Base-by-base conservation (phyloP, 2,329 filamentous ascomycete species). In the Colletotrichum zoysiae region DNA sequence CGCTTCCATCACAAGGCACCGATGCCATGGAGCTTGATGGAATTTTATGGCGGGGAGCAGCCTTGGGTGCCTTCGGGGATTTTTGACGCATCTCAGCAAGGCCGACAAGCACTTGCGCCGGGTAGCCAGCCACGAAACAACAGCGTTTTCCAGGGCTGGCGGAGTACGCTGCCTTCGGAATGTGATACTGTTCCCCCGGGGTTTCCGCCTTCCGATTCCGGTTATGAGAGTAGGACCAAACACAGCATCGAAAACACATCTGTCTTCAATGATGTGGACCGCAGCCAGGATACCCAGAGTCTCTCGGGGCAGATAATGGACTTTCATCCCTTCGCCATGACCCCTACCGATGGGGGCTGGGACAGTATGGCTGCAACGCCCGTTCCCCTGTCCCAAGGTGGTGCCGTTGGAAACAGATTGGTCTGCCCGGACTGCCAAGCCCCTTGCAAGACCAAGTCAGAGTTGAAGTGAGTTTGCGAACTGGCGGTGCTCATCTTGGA, bases 391-490 rank as follows among this genome's bases (percentile, higher is more conserved):
- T 46, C 75, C 9, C 76, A 74, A 8, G 30, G 72, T 55, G 56
- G 57, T 18, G n/a, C 62, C 30, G 74, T 76, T 11, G 72, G 65
- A 5, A 69, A 65, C 35, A 73, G 69, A 42, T 75, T 81, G 48
- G 50, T 74, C 9, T 89, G 87, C 58, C 71, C 74, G 4, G 73
- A 72, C 0, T 90, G 88, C 74, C 44, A 78, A 0, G 80, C 79
- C 38, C 8, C 11, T 3, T 78, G 87, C 65, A 88, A 83, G 77
- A 90, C 86, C 2, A 84, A 81, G 67, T 89, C 88, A 2, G 87
- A 90, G 75, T 76, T 88, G 63, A 89, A 85, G 88, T 90, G 82
- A 71, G 84, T 77, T 3, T 40, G 48, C n/a, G 5, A 30, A 14
- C 8, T 30, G 51, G 14, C 18, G 16, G 46, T 51, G 5, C 30